phyloP scores from a whole-genome alignment of 1,284 basidiomycete species.

The Pascua sp. region DNA sequence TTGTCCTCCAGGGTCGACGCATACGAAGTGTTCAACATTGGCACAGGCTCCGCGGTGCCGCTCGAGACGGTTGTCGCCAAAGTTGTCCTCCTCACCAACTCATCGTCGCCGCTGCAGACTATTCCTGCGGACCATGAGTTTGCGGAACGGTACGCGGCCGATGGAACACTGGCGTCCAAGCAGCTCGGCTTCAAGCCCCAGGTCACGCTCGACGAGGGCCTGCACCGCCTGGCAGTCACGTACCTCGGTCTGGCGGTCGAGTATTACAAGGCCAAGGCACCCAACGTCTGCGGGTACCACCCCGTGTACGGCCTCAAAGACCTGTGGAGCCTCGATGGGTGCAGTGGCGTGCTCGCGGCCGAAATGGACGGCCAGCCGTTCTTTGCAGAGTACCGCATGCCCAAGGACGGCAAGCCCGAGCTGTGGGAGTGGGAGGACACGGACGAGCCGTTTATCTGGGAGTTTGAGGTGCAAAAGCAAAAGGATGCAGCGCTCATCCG shows the following conservation, averaged over 20 bases:
- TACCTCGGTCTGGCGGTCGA: conserved; percentile 11
- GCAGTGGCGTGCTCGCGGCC: conserved; percentile 18
- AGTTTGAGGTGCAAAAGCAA: conserved; percentile 15
- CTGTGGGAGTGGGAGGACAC: conserved; percentile 22
- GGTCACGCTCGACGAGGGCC: conserved; percentile 24
- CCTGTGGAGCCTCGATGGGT: conserved; percentile 23
- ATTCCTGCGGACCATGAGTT: conserved; percentile 24
- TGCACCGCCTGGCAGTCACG: conserved; percentile 16
- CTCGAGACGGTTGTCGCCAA: conserved; percentile 23
- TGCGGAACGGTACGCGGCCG: conserved; percentile 22
- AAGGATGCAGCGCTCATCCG: conserved; percentile 2
- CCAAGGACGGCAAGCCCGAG: conserved; percentile 2
- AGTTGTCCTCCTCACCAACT: conserved; percentile 22
- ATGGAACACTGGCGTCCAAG: conserved; percentile 10
- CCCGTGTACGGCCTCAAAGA: conserved; percentile 11
- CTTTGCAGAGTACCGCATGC: conserved; percentile 11
- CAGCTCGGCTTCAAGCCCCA: conserved; percentile 21
- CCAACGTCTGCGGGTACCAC: neutral
- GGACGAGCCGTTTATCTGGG: conserved; percentile 22
- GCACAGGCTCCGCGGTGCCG: conserved; percentile 12
- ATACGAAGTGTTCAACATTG: conserved; percentile 29
- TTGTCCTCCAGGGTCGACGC: neutral
- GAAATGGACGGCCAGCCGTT: conserved; percentile 14
- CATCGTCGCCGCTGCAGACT: conserved; percentile 26
- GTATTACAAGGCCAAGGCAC: conserved; percentile 15